Base-by-base conservation (phyloP, 305 asterid genomes). In the Fraxinus albicans region DNA sequence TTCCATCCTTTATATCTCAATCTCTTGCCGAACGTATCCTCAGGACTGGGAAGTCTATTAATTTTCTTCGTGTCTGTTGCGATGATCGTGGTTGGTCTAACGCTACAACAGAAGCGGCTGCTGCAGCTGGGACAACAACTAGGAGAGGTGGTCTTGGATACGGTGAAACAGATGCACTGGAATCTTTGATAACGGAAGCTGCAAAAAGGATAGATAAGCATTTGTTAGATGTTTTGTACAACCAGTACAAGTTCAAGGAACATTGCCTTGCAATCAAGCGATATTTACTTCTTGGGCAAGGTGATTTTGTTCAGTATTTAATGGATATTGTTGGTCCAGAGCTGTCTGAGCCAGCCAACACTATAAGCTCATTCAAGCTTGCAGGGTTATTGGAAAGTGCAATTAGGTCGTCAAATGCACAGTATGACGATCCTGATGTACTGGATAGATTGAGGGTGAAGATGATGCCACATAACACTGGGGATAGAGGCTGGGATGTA, bases 401-500 rank as follows among this genome's bases (percentile, higher is more conserved):
- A 6, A 86, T 97, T 82, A 84, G 98, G 84, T 97, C 98, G 72
- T 97, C 99, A 75, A 95, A 93, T 86, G 99, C 98, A 6, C 99
- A 97, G 84, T 97, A 95, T 47, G 99, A 97, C 83, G 98, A 94
- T 87, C 91, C 90, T 78, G 98, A 95, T 86, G 89, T 97, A 85
- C 93, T 95, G 36, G 96, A 95, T 77, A 89, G 98, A 84, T 88
- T 97, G 87, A 90, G 98, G 89, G 98, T 97, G 82, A 96, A 95
- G 88, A 90, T 96, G 98, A 90, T 96, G 97, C 99, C 97, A 9
- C 98, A 95, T 87, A 93, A 92, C 79, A 81, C 93, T 0, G 99
- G 99, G 80, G 99, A 96, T 81, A 92, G 94, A 88, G 99, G 98
- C 63, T 96, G 99, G 99, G 99, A 96, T 87, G 99, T 96, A 65